Base-by-base conservation (phyloP, 1,284 basidiomycete species). In the Heterobasidion irregulare region DNA sequence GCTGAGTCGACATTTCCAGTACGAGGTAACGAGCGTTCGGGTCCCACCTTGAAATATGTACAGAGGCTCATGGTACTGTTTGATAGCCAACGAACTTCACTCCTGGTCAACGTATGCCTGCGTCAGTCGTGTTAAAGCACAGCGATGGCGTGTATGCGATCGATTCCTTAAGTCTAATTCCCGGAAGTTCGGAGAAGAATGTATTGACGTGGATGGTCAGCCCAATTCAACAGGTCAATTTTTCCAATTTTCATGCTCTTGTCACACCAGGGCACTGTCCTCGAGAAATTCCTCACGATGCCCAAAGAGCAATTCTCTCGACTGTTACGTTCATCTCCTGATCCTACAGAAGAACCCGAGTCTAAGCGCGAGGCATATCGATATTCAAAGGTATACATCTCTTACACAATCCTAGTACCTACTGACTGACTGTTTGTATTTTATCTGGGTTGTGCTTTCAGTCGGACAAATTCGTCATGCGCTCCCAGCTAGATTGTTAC, bases 401-500 rank as follows among this genome's bases (percentile, higher is more conserved):
- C 8, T 16, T 47, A 36, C 35, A 18, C 45, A n/a, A 18, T 43
- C 18, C 36, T 26, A 49, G 47, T 6, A 38, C 26, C 9, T 32
- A 6, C 26, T 38, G 12, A 43, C 12, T 8, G 16, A 52, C n/a
- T 44, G 16, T 16, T 44, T 44, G 16, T 41, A 41, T 41, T 41
- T 41, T 41, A 10, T 41, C 38, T 26, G 26, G 26, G 5, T 41
- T n/a, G 38, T 12, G 5, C n/a, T 41, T 5, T 6, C 62, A 94
- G 88, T 85, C 84, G 2, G 72, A 81, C 2, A 80, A 79, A 10
- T 85, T 98, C 59, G 75, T 98, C 49, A 93, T 98, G 88, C 90
- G 96, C 15, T 97, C 94, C 0, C 96, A 99, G 68, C 78, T 99
- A 9, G 96, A 99, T 68, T 95, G 94, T 63, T 72, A 83, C 1